Evolutionary conservation across 2,329 filamentous ascomycete species (phyloP).

Genomic region (Fusarium sp.): DNA sequence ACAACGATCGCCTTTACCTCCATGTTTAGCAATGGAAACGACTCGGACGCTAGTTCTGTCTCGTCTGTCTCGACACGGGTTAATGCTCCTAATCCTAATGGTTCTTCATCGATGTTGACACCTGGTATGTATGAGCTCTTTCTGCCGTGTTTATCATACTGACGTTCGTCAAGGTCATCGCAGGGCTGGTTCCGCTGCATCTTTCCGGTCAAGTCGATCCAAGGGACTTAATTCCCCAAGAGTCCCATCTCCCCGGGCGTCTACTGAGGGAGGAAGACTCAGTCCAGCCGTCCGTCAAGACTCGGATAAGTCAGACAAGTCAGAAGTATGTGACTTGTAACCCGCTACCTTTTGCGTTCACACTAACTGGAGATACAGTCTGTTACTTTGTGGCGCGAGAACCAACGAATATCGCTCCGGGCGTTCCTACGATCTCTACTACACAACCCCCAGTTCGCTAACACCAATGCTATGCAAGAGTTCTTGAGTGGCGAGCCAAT

Average conservation of each 20-base stretch:
- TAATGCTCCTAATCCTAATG: slow-evolving; percentile 51
- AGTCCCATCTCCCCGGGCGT: slow-evolving; percentile 52
- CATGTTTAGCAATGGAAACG: slow-evolving; percentile 70
- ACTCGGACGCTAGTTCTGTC: slow-evolving; percentile 84
- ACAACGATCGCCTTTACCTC: slow-evolving; percentile 71
- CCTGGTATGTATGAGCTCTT: slow-evolving; percentile 37
- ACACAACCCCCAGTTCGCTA: slow-evolving; percentile 86
- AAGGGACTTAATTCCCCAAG: slow-evolving; percentile 51
- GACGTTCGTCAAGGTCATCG: slow-evolving; percentile 44
- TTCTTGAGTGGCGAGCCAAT: slow-evolving; percentile 85
- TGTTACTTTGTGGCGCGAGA: slow-evolving; percentile 83
- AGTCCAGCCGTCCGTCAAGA: slow-evolving; percentile 47
- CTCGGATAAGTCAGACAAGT: slow-evolving; percentile 44
- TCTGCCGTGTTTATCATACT: slow-evolving; percentile 5
- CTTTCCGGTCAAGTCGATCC: slow-evolving; percentile 52
- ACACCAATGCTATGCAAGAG: slow-evolving; percentile 85
- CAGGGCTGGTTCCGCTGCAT: slow-evolving; percentile 49
- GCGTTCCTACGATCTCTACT: slow-evolving; percentile 91
- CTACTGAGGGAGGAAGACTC: slow-evolving; percentile 52
- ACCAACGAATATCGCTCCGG: slow-evolving; percentile 89
- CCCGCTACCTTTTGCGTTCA: no score
- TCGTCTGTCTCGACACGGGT: slow-evolving; percentile 84
- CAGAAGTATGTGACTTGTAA: slow-evolving; percentile 44
- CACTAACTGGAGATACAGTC: slow-evolving; percentile 58
- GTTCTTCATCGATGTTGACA: slow-evolving; percentile 49